Percentiles rank a stretch among this genome's conserved stretches.
Evolutionary conservation across 2,329 filamentous ascomycete genomes (phyloP).

Genomic region (Apiospora sp.): DNA sequence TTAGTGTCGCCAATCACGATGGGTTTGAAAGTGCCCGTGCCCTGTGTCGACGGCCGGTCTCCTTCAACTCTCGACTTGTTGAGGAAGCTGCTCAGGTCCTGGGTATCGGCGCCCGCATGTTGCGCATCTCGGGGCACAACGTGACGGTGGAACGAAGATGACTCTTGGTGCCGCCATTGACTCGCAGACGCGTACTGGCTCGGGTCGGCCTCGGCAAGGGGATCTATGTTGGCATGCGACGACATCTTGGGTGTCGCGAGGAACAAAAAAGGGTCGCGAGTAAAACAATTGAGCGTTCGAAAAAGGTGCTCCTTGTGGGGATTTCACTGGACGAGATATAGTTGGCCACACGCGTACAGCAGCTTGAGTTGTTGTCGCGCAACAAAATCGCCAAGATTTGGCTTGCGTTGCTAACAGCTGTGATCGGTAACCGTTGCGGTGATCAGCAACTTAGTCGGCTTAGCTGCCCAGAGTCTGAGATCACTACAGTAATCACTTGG

Average conservation of each 20-base stretch:
- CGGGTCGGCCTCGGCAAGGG: constrained; percentile 44
- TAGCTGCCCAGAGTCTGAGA: not conserved
- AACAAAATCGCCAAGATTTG: not conserved
- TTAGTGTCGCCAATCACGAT: constrained; percentile 55
- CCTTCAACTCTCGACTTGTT: constrained; percentile 62
- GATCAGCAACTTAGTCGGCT: constrained; percentile 3
- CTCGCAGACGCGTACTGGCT: constrained; percentile 66
- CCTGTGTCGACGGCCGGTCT: constrained; percentile 40
- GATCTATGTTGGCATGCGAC: constrained; percentile 35
- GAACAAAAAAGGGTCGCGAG: not conserved
- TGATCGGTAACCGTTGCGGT: not conserved
- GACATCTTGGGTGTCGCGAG: constrained; percentile 22
- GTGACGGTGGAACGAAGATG: constrained; percentile 60
- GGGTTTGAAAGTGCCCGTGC: constrained; percentile 52
- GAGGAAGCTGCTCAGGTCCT: constrained; percentile 63
- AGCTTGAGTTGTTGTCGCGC: not conserved
- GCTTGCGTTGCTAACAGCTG: not conserved
- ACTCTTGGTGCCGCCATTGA: constrained; percentile 71
- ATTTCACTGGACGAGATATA: not conserved
- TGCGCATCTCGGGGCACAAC: constrained; percentile 55
- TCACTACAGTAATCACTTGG: not conserved
- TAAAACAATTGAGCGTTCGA: not conserved
- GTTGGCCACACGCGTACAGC: not conserved
- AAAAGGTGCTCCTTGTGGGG: not conserved
- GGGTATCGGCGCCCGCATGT: constrained; percentile 48